Conservation (phyloP, 78 protist genomes). For the Tieghemostelium lacteum region DNA sequence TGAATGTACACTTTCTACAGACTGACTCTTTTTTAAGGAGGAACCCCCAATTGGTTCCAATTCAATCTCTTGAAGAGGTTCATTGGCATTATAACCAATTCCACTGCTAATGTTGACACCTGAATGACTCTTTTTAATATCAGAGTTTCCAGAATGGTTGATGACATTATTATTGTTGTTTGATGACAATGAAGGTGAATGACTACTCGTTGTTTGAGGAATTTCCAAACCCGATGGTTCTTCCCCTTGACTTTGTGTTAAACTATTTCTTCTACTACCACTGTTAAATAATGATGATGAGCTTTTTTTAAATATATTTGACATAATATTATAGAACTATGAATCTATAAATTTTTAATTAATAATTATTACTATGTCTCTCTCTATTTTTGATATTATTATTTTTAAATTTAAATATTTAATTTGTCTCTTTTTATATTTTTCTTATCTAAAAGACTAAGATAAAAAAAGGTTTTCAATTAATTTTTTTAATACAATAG, state of each 20-base stretch:
- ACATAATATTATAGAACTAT: too few relatives aligned
- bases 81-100: not conserved
- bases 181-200: too few relatives aligned
- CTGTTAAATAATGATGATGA: constrained; percentile 1
- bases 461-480: too few relatives aligned
- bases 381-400: too few relatives aligned
- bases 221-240: not conserved
- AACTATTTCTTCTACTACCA: too few relatives aligned
- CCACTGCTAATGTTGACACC: not conserved
- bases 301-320: not conserved
- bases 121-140: not conserved
- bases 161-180: not conserved
- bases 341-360: too few relatives aligned
- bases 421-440: not conserved
- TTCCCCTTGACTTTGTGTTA: too few relatives aligned
- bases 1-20: constrained; percentile 16
- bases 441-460: too few relatives aligned
- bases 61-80: constrained; percentile 18
- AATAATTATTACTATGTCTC: not conserved
- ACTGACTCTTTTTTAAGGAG: constrained; percentile 1
- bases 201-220: too few relatives aligned
- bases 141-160: constrained; percentile 2
- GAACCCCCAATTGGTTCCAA: constrained; percentile 11
- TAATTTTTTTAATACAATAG: too few relatives aligned
- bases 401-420: too few relatives aligned